These are phyloP conservation scores for Wickerhamiella dianesei DNA, from an alignment of 805 yeast genomes.

Conservation along the genomic window DNA sequence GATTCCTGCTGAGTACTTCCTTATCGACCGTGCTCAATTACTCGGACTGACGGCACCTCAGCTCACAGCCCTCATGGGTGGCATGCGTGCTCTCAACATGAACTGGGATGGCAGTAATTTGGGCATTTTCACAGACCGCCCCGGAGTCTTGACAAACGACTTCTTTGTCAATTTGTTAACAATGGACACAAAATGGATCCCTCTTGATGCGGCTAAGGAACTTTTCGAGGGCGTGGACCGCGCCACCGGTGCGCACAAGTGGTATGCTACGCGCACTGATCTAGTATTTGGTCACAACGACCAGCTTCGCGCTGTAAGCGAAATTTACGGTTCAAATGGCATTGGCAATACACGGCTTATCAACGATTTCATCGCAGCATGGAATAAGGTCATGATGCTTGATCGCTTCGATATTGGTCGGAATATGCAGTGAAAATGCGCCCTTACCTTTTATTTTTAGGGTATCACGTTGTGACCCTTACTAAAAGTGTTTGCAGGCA, in stretches of 20 bases:
- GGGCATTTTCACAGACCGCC: constrained; percentile 12
- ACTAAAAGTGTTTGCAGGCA: no score
- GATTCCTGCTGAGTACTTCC: constrained; percentile 11
- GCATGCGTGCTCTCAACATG: constrained; percentile 11
- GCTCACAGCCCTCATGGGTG: constrained; percentile 15
- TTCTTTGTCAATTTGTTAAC: constrained; percentile 12
- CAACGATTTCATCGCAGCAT: constrained; percentile 12
- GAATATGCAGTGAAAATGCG: neutral
- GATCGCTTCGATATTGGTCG: constrained; percentile 13
- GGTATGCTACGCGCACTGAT: constrained; percentile 13
- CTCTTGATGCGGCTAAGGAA: constrained; percentile 10
- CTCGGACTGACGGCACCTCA: constrained; percentile 13
- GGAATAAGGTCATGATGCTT: constrained; percentile 15
- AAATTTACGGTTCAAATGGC: constrained; percentile 10
- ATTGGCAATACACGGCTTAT: constrained; percentile 8
- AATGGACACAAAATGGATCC: constrained; percentile 11
- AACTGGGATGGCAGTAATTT: constrained; percentile 13
- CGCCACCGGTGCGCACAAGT: constrained; percentile 10
- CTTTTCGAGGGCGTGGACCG: constrained; percentile 14
- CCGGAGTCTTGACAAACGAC: constrained; percentile 12
- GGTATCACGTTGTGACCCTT: no score
- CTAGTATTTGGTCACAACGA: constrained; percentile 10
- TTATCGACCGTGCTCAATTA: constrained; percentile 14
- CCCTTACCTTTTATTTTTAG: no score
- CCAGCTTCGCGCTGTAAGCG: constrained; percentile 13